These are phyloP conservation scores for Cordyceps cateniannulata DNA, from an alignment of 2,329 filamentous ascomycete species.

Conservation along the genomic window DNA sequence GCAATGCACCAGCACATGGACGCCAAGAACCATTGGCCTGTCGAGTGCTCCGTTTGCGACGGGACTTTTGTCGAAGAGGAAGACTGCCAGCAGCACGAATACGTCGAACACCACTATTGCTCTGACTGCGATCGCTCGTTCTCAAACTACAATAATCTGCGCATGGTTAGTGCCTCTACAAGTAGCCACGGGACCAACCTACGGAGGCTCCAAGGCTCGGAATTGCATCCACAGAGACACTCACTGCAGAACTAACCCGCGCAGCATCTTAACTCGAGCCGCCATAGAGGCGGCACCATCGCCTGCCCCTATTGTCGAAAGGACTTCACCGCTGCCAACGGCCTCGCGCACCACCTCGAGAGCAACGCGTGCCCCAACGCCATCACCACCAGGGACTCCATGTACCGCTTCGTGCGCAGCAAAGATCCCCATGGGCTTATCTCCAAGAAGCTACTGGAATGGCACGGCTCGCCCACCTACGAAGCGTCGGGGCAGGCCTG, in stretches of 20 bases:
- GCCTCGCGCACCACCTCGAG: slow-evolving; percentile 51
- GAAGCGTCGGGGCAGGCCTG: slow-evolving; percentile 34
- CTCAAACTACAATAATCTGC: slow-evolving; percentile 22
- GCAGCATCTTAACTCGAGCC: slow-evolving; percentile 49
- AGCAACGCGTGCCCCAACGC: slow-evolving; percentile 43
- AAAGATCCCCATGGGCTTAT: slow-evolving; percentile 43
- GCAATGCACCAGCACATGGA: slow-evolving; percentile 26
- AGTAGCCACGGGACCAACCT: background rate
- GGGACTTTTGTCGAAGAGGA: slow-evolving; percentile 16
- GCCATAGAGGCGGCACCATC: slow-evolving; percentile 39
- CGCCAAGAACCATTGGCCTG: slow-evolving; percentile 22
- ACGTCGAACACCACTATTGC: slow-evolving; percentile 27
- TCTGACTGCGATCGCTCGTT: slow-evolving; percentile 28
- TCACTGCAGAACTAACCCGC: background rate
- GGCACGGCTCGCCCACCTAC: slow-evolving; percentile 29
- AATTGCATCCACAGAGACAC: too few species aligned
- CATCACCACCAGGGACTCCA: slow-evolving; percentile 38
- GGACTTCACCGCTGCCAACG: slow-evolving; percentile 43
- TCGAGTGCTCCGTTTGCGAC: slow-evolving; percentile 24
- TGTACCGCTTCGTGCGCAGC: slow-evolving; percentile 38
- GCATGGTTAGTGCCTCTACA: slow-evolving; percentile 21
- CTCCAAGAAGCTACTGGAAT: slow-evolving; percentile 44
- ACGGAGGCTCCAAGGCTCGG: background rate
- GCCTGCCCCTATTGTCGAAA: slow-evolving; percentile 48
- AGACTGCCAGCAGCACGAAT: slow-evolving; percentile 21